Percentiles rank a stretch among this genome's conserved stretches.
phyloP scores from a whole-genome alignment of 345 rosid species.

The Erodium maritimum region DNA sequence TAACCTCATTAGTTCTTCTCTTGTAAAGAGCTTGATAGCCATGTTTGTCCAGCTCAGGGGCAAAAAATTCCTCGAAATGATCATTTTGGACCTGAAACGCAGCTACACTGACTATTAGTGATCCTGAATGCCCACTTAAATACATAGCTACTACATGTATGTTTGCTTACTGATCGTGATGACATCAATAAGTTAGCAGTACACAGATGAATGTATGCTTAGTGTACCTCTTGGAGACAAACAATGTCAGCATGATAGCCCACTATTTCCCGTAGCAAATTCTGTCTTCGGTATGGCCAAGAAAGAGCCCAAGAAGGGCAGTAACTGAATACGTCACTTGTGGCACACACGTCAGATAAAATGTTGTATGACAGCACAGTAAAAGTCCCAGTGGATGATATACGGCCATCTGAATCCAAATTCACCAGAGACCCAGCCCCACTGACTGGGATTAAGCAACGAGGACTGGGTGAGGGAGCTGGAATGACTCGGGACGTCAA shows the following conservation, averaged over 20 bases:
- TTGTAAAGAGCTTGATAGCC: constrained; percentile 86
- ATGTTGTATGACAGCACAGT: no score
- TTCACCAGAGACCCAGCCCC: constrained; percentile 51
- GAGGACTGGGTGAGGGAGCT: constrained; percentile 90
- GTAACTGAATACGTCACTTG: constrained; percentile 69
- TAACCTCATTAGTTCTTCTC: constrained; percentile 85
- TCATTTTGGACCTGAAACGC: constrained; percentile 77
- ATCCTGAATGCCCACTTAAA: neutral
- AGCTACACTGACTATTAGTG: neutral
- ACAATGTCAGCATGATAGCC: constrained; percentile 91
- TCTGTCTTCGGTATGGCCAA: constrained; percentile 94
- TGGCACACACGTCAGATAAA: constrained; percentile 65
- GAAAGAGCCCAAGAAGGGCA: constrained; percentile 99
- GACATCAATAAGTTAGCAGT: neutral
- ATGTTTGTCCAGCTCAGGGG: constrained; percentile 96
- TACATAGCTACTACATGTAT: neutral
- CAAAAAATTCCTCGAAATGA: constrained; percentile 83
- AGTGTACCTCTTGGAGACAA: constrained; percentile 85
- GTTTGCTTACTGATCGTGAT: no score
- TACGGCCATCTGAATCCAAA: constrained; percentile 57
- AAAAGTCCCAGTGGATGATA: constrained; percentile 63
- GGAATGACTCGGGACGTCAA: constrained; percentile 93
- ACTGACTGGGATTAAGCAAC: constrained; percentile 61
- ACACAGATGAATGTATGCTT: neutral
- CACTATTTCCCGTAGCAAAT: constrained; percentile 78